phyloP scores from a whole-genome alignment of 345 rosid genomes.

The Lepidium africanum region DNA sequence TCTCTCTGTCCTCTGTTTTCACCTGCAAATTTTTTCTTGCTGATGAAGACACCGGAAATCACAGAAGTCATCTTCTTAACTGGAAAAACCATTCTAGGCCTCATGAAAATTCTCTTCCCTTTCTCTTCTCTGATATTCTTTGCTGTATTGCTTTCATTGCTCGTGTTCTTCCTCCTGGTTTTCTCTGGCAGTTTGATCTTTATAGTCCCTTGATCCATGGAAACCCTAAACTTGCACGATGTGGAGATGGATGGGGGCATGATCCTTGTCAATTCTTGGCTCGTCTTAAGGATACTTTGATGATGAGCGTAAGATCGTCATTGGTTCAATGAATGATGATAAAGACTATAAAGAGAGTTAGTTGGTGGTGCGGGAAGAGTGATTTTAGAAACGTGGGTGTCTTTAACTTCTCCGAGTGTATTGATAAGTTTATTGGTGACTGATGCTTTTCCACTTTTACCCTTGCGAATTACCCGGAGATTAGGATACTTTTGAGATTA shows the following conservation, averaged over 20 bases:
- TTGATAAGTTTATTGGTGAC: background rate
- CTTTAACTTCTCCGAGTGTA: background rate
- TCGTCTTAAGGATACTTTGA: background rate
- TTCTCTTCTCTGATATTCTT: constrained; percentile 4
- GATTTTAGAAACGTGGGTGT: background rate
- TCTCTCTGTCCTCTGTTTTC: constrained; percentile 1
- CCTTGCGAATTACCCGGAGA: background rate
- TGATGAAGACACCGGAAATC: constrained; percentile 26
- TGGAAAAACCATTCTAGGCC: background rate
- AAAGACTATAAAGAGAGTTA: background rate
- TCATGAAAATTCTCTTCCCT: background rate
- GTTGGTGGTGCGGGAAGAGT: constrained; percentile 3
- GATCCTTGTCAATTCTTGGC: background rate
- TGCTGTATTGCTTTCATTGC: background rate
- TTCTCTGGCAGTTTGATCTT: constrained; percentile 32
- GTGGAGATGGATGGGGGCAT: background rate
- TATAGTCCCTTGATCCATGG: constrained; percentile 19
- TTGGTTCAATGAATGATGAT: background rate
- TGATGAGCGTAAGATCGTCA: background rate
- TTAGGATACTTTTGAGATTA: too few species aligned
- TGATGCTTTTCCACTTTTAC: background rate
- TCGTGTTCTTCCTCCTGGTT: background rate
- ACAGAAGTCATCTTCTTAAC: constrained; percentile 24
- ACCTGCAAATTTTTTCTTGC: background rate
- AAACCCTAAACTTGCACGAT: background rate